A percentile compares a stretch with the other conserved stretches of the same genome.
phyloP scores from a whole-genome alignment of 1,284 basidiomycete genomes.

The Cystobasidium slooffiae region DNA sequence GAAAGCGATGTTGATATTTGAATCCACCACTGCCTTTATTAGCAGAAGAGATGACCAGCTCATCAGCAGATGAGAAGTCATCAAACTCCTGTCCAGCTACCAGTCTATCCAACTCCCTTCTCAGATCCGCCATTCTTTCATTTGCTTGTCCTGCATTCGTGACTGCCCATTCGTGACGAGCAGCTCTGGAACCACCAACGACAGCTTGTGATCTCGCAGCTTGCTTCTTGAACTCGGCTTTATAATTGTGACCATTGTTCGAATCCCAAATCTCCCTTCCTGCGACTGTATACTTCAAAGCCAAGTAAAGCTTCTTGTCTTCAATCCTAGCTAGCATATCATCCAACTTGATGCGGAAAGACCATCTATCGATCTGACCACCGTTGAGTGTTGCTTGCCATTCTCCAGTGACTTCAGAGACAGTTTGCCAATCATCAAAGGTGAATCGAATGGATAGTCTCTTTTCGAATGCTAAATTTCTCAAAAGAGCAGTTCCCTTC shows the following conservation, averaged over 20 bases:
- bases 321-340: slow-evolving; percentile 68
- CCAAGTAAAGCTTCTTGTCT: slow-evolving; percentile 82
- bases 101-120: slow-evolving; percentile 61
- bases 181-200: slow-evolving; percentile 55
- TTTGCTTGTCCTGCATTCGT: slow-evolving; percentile 55
- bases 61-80: slow-evolving; percentile 46
- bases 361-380: slow-evolving; percentile 67
- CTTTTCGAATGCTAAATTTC: slow-evolving; percentile 86
- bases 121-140: slow-evolving; percentile 58
- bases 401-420: slow-evolving; percentile 83
- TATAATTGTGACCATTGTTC: slow-evolving; percentile 79
- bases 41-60: slow-evolving; percentile 28
- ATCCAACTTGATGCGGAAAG: slow-evolving; percentile 62
- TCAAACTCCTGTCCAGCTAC: slow-evolving; percentile 60
- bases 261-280: slow-evolving; percentile 87
- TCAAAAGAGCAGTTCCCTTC: slow-evolving; percentile 75
- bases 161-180: slow-evolving; percentile 57
- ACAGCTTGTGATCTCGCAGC: slow-evolving; percentile 48
- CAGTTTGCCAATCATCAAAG: slow-evolving; percentile 92
- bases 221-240: slow-evolving; percentile 62
- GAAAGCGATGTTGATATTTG: slow-evolving; percentile 34
- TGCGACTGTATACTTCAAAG: slow-evolving; percentile 74
- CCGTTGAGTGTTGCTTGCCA: slow-evolving; percentile 70
- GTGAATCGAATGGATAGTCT: slow-evolving; percentile 89
- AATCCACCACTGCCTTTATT: slow-evolving; percentile 33